Evolutionary conservation across 495 filamentous ascomycete genomes (phyloP), one percentile per base, ranked within the genome.

Genomic region (Jackrogersella multiformis): DNA sequence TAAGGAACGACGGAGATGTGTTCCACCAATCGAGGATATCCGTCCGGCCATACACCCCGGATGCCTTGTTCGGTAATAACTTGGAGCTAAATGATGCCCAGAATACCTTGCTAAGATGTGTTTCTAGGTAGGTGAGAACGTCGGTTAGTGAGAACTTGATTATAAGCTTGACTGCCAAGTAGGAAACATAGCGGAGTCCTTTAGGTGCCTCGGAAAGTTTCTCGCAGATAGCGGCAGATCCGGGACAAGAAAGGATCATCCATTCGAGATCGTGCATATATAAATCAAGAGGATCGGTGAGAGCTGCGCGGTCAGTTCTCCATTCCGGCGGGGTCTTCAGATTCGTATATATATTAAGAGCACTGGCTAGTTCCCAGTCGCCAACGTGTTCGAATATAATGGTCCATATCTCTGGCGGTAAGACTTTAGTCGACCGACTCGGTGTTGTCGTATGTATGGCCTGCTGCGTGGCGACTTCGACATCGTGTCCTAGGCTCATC

Each of bases 1-100:
- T 89, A 1, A 93, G 82, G 56, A 94, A 92, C 2, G 85, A 87
- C 0, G 91, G 88, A 0, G 88, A 90, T 53, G 66, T 72, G 41
- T 73, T 85, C 92, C 94, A 97, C 91, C 93, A 97, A 61, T 92
- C 90, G 9, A 97, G 80, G 45, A 97, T 90, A 30, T 90, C 89
- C 2, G 88, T 87, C 52, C 90, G 89, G n/a, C 90, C 92, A 69
- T 94, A 97, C 26, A 93, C 89, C 12, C 90, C 89, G 2, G 90
- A 94, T 1, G 92, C 92, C 66, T 92, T 93, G 59, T 90, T 92
- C 0, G 92, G 92, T 12, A 95, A 86, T 42, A 92, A 87, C 56
- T 89, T 92, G 55, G 92, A 87, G 56, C 88, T 92, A 67, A 93
- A 96, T 1, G 85, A 92, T 21, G 85, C 86, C 86, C 87, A 91